These are phyloP conservation scores for Benincasa hispida DNA, from an alignment of 306 rosid species.

Conservation along the genomic window DNA sequence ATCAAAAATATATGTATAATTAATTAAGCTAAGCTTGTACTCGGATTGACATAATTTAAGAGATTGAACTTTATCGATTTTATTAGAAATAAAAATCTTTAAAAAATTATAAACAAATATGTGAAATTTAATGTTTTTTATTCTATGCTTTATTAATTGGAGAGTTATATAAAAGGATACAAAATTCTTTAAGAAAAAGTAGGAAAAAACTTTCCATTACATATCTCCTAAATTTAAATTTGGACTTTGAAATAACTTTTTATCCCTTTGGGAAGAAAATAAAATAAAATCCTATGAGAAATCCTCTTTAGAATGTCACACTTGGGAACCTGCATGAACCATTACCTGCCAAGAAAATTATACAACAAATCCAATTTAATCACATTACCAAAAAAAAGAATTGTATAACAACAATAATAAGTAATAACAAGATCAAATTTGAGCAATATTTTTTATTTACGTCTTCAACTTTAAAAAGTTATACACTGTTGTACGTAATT, in stretches of 20 bases:
- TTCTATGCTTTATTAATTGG: neutral
- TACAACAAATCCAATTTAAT: neutral
- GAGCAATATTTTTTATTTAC: too few species aligned
- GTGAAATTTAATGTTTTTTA: neutral
- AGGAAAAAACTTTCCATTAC: neutral
- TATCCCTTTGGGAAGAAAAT: neutral
- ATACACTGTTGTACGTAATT: too few species aligned
- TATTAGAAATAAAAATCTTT: too few species aligned
- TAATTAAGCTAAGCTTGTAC: too few species aligned
- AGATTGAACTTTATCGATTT: too few species aligned
- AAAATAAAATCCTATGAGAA: neutral
- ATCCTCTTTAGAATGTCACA: constrained; percentile 10
- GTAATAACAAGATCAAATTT: too few species aligned
- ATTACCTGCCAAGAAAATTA: constrained; percentile 17
- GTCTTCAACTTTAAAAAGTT: too few species aligned
- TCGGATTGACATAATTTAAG: too few species aligned
- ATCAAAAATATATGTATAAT: too few species aligned
- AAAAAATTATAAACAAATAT: too few species aligned
- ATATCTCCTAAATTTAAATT: neutral
- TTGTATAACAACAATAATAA: too few species aligned
- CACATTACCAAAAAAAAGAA: neutral
- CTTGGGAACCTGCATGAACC: constrained; percentile 33
- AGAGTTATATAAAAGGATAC: neutral
- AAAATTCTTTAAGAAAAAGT: neutral
- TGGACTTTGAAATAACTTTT: neutral